Evolutionary conservation across 345 rosid genomes (phyloP), one percentile per base, ranked within the genome.

Genomic region (Lepidium aucheri): DNA sequence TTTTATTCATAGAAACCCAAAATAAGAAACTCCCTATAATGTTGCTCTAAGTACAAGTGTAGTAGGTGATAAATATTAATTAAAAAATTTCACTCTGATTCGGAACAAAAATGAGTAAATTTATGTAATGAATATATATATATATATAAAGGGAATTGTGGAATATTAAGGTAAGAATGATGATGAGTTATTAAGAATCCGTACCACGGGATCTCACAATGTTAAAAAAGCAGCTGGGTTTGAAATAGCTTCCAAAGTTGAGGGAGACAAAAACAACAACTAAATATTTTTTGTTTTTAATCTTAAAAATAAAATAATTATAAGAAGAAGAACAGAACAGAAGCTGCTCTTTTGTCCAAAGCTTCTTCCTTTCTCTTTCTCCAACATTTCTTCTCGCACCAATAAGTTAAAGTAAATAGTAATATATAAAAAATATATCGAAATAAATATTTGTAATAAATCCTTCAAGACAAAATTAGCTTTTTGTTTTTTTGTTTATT

Each of bases 301-400:
- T 9, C 5, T 33, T 11, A 9, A 51, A 24, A 33, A 72, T 12
- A 16, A 54, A 54, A 14, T 6, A 36, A 46, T 17, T 16, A 35
- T 22, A 12, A 47, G 53, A 41, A 47, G 53, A 41, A 49, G 36
- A 57, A 51, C 55, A 73, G 77, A 74, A 67, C 77, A 74, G 63
- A 74, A 74, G 77, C 77, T 74, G 60, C 77, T 74, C 26, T 74
- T 67, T 74, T 74, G 77, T 74, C 73, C 65, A 62, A 61, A 61
- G 65, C 73, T 52, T 53, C 73, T 60, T 40, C 52, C 47, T 67
- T 67, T 67, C 64, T 32, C 69, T 74, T 61, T 74, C 77, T 60
- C 68, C 77, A 74, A 61, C 65, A 74, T 39, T 47, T 53, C 70
- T 63, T 63, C 75, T 28, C 44, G 60, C 77, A 52, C 44, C 68